Conservation (phyloP, 75 land plant genomes). For the Gnetum montanum region DNA sequence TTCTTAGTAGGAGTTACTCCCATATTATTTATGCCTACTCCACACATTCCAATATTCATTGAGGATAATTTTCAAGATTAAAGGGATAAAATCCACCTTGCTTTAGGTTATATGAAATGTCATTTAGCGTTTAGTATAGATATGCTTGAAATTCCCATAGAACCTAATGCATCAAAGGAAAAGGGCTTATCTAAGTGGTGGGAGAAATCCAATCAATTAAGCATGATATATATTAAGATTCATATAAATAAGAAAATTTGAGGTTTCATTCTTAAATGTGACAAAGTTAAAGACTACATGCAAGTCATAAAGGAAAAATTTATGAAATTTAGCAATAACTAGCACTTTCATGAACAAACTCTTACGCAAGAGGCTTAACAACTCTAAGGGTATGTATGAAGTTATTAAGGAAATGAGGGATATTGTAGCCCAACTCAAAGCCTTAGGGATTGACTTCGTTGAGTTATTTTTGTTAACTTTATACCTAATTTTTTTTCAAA, state of each 20-base stretch:
- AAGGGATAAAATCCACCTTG: too few relatives aligned
- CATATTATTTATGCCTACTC: too few relatives aligned
- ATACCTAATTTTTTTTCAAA: conserved; percentile 12
- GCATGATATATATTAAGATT: conserved; percentile 10
- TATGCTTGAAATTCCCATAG: too few relatives aligned
- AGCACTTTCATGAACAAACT: too few relatives aligned
- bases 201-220: conserved; percentile 22
- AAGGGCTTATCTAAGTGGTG: conserved; percentile 11
- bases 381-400: conserved; percentile 6
- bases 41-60: too few relatives aligned
- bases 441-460: conserved; percentile 13
- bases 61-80: too few relatives aligned
- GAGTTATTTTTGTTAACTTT: conserved; percentile 17
- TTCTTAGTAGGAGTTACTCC: too few relatives aligned
- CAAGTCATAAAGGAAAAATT: conserved; percentile 6
- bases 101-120: too few relatives aligned
- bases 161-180: conserved; percentile 3
- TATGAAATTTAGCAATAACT: conserved; percentile 13
- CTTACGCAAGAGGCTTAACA: conserved; percentile 6
- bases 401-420: conserved; percentile 19
- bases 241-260: conserved; percentile 8
- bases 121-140: too few relatives aligned
- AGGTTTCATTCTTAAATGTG: conserved; percentile 3
- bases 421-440: conserved; percentile 16
- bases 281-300: conserved; percentile 5